Conservation (phyloP, 345 rosid species). For the Brassica carinata region DNA sequence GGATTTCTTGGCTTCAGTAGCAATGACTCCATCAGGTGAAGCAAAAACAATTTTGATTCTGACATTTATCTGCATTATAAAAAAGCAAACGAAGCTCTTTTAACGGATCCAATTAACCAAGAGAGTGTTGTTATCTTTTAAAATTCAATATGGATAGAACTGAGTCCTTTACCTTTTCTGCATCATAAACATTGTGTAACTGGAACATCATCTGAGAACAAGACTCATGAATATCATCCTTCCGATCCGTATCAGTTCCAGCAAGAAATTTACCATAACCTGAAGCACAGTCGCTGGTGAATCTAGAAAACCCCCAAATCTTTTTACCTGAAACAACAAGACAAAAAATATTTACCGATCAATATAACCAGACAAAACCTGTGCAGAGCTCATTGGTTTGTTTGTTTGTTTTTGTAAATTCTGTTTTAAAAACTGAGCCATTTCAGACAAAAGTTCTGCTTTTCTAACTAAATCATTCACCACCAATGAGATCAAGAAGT, state of each 20-base stretch:
- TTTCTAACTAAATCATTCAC: neutral
- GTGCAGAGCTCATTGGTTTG: neutral
- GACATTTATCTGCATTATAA: slow-evolving; percentile 65
- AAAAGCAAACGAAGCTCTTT: slow-evolving; percentile 7
- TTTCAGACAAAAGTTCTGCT: neutral
- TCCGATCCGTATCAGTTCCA: slow-evolving; percentile 68
- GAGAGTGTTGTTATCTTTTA: neutral
- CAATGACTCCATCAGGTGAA: slow-evolving; percentile 74
- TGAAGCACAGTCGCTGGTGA: slow-evolving; percentile 83
- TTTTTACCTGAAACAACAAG: slow-evolving; percentile 58
- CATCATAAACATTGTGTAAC: slow-evolving; percentile 87
- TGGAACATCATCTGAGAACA: slow-evolving; percentile 93
- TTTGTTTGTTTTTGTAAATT: neutral
- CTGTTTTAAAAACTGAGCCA: neutral
- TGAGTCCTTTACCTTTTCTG: slow-evolving; percentile 59
- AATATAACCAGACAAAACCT: slow-evolving; percentile 16
- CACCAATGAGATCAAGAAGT: neutral
- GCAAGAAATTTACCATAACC: slow-evolving; percentile 64
- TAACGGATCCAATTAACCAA: neutral
- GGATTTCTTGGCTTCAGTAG: slow-evolving; percentile 77
- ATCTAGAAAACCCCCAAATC: slow-evolving; percentile 85
- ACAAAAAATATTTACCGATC: slow-evolving; percentile 17
- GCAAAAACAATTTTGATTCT: slow-evolving; percentile 78
- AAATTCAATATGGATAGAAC: neutral
- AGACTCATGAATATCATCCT: slow-evolving; percentile 73